These are phyloP conservation scores for Cyberlindnera maritima DNA, from an alignment of 805 yeast genomes.

Conservation along the genomic window DNA sequence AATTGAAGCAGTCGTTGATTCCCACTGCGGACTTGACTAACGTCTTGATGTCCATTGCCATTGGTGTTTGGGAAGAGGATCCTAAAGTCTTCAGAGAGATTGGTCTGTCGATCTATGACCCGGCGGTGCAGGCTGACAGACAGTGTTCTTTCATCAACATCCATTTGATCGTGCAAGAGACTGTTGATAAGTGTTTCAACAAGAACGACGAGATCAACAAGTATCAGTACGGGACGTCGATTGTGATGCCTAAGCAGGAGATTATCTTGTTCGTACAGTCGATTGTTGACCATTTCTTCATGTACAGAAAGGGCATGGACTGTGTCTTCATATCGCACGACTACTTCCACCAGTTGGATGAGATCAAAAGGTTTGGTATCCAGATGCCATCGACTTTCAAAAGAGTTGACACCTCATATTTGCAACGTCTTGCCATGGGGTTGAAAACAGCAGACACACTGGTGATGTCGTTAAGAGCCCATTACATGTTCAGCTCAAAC, in stretches of 20 bases:
- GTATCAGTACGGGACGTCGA: background rate
- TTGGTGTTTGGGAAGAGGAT: background rate
- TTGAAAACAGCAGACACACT: background rate
- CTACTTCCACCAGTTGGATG: background rate
- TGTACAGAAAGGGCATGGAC: background rate
- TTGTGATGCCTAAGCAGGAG: background rate
- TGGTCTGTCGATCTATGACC: background rate
- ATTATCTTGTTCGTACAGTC: background rate
- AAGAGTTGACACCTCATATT: background rate
- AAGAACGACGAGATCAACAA: background rate
- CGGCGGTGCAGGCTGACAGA: background rate
- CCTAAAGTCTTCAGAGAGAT: background rate
- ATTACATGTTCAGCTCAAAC: background rate
- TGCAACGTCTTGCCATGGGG: background rate
- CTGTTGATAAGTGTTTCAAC: background rate
- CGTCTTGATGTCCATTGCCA: background rate
- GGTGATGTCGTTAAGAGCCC: background rate
- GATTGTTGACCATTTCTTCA: background rate
- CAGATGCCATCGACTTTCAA: background rate
- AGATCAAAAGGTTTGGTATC: background rate
- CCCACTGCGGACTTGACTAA: background rate
- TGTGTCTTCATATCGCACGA: background rate
- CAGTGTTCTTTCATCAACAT: background rate
- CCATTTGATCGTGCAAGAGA: background rate
- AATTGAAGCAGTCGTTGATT: background rate